Base-by-base conservation (phyloP, 2,329 filamentous ascomycete species). In the Corinectria fuckeliana region DNA sequence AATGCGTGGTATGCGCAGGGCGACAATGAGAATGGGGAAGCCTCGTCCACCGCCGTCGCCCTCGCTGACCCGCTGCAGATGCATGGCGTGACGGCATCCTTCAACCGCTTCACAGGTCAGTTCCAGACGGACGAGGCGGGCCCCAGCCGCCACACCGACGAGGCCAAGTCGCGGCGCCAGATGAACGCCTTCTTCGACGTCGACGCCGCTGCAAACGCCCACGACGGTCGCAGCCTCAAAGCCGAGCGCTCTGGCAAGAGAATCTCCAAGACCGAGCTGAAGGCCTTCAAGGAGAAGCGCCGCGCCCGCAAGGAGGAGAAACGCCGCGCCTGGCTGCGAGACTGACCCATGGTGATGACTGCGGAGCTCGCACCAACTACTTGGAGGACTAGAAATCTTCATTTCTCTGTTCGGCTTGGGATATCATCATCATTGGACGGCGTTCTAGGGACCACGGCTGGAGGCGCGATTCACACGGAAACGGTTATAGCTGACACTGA, bases 131-230 rank as follows among this genome's bases (percentile, higher is more conserved):
- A 80, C 3, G 84, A 86, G 10, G 80, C 88, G 63, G 88, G 85
- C 3, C 87, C 91, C 2, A 92, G 95, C 52, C 86, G 88, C 50
- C 90, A 93, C 80, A 90, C 88, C 67, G 93, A 97, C 71, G 92
- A 96, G 72, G 91, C 92, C 72, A 97, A 97, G 82, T 90, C 90
- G 60, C 84, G 82, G 50, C 84, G 95, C 42, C 95, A 98, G 79
- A 91, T 98, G 90, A 91, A 91, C 72, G 91, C 93, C 38, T 98
- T 90, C 78, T 99, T 98, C 75, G 94, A 99, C 73, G 93, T 97
- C 41, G 93, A 98, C 75, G 91, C 93, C 4, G 93, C 93, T 3
- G 94, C 93, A 4, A 97, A 96, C 72, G 86, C 87, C 58, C 93
- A 99, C 72, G 90, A 97, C 69, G 95, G 95, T 2, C 86, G 90